Evolutionary conservation across 1,284 basidiomycete species (phyloP), one percentile per base, ranked within the genome.

Genomic region (Vanrija sp.): DNA sequence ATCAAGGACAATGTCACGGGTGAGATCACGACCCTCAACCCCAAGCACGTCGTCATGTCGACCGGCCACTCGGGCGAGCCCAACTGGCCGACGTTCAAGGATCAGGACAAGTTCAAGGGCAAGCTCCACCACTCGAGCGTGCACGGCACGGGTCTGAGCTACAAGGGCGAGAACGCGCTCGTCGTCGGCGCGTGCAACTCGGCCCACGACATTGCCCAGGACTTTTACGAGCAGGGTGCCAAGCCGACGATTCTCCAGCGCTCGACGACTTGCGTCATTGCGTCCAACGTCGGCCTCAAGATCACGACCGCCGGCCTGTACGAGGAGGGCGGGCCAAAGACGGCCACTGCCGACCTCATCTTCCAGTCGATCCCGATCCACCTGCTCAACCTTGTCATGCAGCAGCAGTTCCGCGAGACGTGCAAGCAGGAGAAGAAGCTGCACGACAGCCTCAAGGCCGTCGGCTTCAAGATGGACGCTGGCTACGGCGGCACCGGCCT

Each of bases 101-200:
- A 59, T 31, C 18, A 52, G 79, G 79, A 82, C 16, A 69, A 71
- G 8, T 85, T 83, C 71, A 77, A 79, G 60, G 84, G 84, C 23
- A 51, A 52, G 49, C 66, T 79, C 51, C 60, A 81, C 27, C 84
- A 85, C 67, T 84, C 84, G 10, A 76, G 69, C 8, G 56, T 78
- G 46, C 79, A 83, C 66, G 78, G 83, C 6, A 74, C 58, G 15
- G 59, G 59, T 19, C 47, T 68, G 3, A 68, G 68, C 15, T 77
- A 79, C 15, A 62, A 67, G 10, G 80, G 79, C 59, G 78, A 82
- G 60, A 68, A 73, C 19, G 65, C 53, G 20, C 50, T 59, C 8
- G 57, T 59, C n/a, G 51, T 59, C 20, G 57, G 57, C 35, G 49
- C 53, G 16, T 53, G 53, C 53, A 59, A 59, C 57, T 59, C 57